Conservation (phyloP, 768 basidiomycete species). For the Leucosporidium scottii region DNA sequence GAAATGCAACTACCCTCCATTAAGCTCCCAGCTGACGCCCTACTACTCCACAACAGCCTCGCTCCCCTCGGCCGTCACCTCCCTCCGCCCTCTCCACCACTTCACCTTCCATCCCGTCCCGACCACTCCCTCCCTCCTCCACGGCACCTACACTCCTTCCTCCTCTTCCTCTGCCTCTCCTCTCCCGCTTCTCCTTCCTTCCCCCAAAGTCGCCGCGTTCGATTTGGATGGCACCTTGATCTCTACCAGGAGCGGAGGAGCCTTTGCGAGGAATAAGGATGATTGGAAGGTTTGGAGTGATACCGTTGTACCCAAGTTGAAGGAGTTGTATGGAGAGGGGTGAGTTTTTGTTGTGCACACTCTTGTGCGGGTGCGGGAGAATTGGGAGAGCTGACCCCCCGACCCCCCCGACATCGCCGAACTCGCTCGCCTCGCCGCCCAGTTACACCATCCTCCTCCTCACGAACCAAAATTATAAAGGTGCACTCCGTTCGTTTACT, state of each 20-base stretch:
- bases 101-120: not conserved
- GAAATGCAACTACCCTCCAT: too few relatives aligned
- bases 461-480: constrained; percentile 39
- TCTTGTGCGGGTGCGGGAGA: too few relatives aligned
- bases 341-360: constrained; percentile 23
- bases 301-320: constrained; percentile 34
- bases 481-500: not conserved
- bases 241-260: constrained; percentile 30
- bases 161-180: too few relatives aligned
- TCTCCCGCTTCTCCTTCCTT: not conserved
- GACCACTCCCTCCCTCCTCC: not conserved
- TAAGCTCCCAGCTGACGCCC: too few relatives aligned
- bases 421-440: too few relatives aligned
- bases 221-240: constrained; percentile 45
- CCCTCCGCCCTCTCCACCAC: not conserved
- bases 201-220: constrained; percentile 9
- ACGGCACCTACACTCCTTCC: not conserved
- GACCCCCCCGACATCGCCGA: too few relatives aligned
- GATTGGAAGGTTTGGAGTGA: constrained; percentile 43
- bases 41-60: too few relatives aligned
- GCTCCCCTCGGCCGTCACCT: too few relatives aligned
- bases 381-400: too few relatives aligned
- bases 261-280: constrained; percentile 36
- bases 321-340: constrained; percentile 35
- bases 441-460: constrained; percentile 37